Base-by-base conservation (phyloP, 371 early-diverging fungal genomes). In the Mortierella sp. region DNA sequence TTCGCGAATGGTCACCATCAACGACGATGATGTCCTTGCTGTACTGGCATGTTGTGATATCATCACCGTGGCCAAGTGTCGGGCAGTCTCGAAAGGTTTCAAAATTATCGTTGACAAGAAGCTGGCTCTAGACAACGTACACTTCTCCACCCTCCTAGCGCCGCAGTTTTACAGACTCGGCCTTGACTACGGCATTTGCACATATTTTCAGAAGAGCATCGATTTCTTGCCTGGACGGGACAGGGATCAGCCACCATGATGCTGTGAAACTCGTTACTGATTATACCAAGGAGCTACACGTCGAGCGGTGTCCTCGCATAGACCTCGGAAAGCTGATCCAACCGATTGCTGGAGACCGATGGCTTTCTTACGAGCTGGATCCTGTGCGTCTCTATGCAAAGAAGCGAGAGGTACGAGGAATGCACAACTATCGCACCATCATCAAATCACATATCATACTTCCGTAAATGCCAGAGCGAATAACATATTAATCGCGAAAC, bases 51-150 rank as follows among this genome's bases (percentile, higher is more conserved):
- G 30, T 12, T 60, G 60, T 27, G 60, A 60, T 39, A 30, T 60
- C 41, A 1, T 14, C 60, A 60, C 60, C 51, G 51, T 60, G 41
- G 41, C 19, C 60, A 43, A 41, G 50, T 60, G 60, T 42, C 60
- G 60, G 31, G 31, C 27, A 28, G 50, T 60, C 6, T 60, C 60
- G 28, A 39, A 50, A 43, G 6, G 31, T 4, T 60, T 51, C 60
- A 60, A 60, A 42, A 28, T 27, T 28, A 60, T 60, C 51, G 41
- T 60, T 50, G 60, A 60, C 50, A 39, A 50, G 41, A 51, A 60
- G 12, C 43, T 60, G 41, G 51, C 60, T 1, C 60, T 60, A 7
- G 50, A 50, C 26, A 42, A 50, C 1, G 60, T 43, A 28, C 43
- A 60, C 30, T 50, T 60, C 51, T 60, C 60, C 21, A 50, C 21